Evolutionary conservation across 2,329 filamentous ascomycete species (phyloP).

Genomic region (Fusarium caatingaense): DNA sequence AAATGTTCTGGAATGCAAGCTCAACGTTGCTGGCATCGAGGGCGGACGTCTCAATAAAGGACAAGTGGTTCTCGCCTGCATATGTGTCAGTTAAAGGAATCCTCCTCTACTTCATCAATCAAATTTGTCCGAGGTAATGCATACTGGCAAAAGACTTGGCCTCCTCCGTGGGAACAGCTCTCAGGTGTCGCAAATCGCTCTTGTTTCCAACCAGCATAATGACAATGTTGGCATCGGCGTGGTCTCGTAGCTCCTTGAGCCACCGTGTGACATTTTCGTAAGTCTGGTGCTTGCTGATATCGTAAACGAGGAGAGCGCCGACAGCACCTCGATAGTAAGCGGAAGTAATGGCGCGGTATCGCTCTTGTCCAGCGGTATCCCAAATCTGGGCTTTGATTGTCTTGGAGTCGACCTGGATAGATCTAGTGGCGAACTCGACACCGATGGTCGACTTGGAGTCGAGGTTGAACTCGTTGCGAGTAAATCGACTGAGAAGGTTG

Average conservation of each 20-base stretch:
- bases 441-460: constrained; percentile 99
- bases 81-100: constrained; percentile 26
- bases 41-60: constrained; percentile 99
- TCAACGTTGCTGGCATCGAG: constrained; percentile 99
- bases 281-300: constrained; percentile 99
- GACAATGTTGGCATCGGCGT: constrained; percentile 98
- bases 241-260: constrained; percentile 98
- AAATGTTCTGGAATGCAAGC: constrained; percentile 98
- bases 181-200: constrained; percentile 98
- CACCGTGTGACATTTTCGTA: constrained; percentile 99
- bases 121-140: constrained; percentile 45
- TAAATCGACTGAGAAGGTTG: constrained; percentile 99
- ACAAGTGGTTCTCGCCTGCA: constrained; percentile 94
- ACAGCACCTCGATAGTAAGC: constrained; percentile 99
- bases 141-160: constrained; percentile 97
- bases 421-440: constrained; percentile 98
- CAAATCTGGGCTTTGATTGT: constrained; percentile 99
- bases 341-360: constrained; percentile 98
- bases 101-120: constrained; percentile 10
- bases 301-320: constrained; percentile 96
- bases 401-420: constrained; percentile 98
- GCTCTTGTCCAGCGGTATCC: constrained; percentile 99
- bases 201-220: constrained; percentile 99
- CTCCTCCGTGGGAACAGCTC: constrained; percentile 96
- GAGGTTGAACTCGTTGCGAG: constrained; percentile 99